phyloP scores from a whole-genome alignment of 371 early-diverging fungal species.

The Mucor indicus region DNA sequence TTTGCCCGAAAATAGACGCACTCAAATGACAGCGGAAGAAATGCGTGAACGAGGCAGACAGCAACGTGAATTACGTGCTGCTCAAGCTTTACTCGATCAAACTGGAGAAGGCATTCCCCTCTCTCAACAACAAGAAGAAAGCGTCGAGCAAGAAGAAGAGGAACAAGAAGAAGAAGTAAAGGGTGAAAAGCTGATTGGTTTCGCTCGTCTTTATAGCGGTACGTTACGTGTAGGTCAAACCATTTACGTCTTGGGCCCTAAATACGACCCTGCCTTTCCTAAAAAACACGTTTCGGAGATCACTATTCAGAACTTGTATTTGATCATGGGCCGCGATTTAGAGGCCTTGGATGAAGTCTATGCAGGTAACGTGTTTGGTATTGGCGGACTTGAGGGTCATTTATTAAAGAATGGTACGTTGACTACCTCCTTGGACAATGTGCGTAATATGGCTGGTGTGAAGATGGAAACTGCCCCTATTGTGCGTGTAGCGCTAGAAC shows the following conservation, averaged over 20 bases:
- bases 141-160: conserved; percentile 23
- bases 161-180: conserved; percentile 25
- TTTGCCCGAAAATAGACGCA: conserved; percentile 73
- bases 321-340: conserved; percentile 96
- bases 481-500: conserved; percentile 95
- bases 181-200: conserved; percentile 77
- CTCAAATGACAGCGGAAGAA: conserved; percentile 83
- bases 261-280: conserved; percentile 76
- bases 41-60: conserved; percentile 77
- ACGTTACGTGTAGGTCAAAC: conserved; percentile 83
- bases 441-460: conserved; percentile 57
- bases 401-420: conserved; percentile 92
- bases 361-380: conserved; percentile 96
- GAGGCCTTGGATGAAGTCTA: conserved; percentile 78
- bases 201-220: conserved; percentile 93
- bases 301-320: conserved; percentile 73
- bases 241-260: conserved; percentile 90
- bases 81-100: conserved; percentile 20
- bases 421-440: conserved; percentile 53
- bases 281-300: conserved; percentile 65
- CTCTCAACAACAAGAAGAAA: conserved; percentile 7
- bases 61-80: conserved; percentile 41
- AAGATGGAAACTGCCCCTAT: conserved; percentile 72
- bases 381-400: conserved; percentile 86
- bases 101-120: conserved; percentile 42